Conservation (phyloP, 2,329 filamentous ascomycete species). For the Clonostachys solani region DNA sequence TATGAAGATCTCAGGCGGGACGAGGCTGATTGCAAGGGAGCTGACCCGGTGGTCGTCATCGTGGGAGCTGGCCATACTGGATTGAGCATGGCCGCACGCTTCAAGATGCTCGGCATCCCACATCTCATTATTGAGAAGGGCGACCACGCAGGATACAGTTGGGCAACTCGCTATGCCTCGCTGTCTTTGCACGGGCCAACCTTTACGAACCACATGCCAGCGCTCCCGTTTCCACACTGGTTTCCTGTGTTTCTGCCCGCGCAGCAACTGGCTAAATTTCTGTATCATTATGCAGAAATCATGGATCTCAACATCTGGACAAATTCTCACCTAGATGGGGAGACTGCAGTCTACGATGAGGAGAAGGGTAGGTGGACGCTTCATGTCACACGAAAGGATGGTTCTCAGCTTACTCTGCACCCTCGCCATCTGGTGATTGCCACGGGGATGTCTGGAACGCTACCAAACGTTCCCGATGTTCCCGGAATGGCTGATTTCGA, state of each 20-base stretch:
- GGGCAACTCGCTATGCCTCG: constrained; percentile 52
- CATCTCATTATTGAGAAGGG: constrained; percentile 38
- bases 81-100: constrained; percentile 35
- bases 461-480: constrained; percentile 29
- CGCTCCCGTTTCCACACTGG: constrained; percentile 51
- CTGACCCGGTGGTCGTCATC: no score
- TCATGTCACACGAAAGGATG: constrained; percentile 36
- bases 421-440: constrained; percentile 63
- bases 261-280: constrained; percentile 61
- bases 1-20: no score
- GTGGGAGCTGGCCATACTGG: constrained; percentile 22
- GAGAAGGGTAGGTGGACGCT: constrained; percentile 48
- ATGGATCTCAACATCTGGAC: constrained; percentile 65
- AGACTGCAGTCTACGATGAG: constrained; percentile 42
- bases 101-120: constrained; percentile 40
- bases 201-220: constrained; percentile 54
- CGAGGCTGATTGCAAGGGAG: no score
- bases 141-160: constrained; percentile 43
- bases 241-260: constrained; percentile 67
- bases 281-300: constrained; percentile 55
- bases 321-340: constrained; percentile 12
- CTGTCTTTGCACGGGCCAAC: constrained; percentile 61
- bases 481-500: no score
- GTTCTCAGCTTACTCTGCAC: constrained; percentile 35
- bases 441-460: constrained; percentile 64